phyloP scores from a whole-genome alignment of 345 rosid genomes.

The Geranium rotundifolium region DNA sequence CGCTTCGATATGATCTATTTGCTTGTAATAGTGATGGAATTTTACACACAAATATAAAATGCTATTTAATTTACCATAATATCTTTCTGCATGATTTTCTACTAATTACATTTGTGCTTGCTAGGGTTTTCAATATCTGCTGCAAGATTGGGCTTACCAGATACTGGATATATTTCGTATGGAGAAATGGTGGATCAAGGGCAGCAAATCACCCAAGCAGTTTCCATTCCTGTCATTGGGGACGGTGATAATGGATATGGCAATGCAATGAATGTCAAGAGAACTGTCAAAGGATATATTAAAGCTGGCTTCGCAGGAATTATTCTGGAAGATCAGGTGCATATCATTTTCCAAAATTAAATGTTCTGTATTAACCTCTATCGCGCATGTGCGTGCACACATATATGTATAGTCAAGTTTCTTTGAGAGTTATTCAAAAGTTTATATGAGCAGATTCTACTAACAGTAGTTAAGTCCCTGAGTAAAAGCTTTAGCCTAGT shows the following conservation, averaged over 20 bases:
- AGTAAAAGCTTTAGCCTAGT: neutral
- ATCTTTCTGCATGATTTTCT: neutral
- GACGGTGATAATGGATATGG: conserved; percentile 84
- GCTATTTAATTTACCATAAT: neutral
- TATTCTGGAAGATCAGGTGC: conserved; percentile 77
- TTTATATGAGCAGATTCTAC: neutral
- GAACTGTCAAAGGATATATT: conserved; percentile 73
- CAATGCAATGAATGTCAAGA: conserved; percentile 76
- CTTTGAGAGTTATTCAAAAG: neutral
- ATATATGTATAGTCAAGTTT: neutral
- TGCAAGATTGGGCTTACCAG: conserved; percentile 62
- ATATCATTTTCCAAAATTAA: neutral
- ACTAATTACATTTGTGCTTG: conserved; percentile 2
- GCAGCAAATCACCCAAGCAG: conserved; percentile 59
- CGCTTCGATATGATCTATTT: neutral
- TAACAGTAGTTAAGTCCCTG: too few species aligned
- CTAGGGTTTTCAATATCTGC: conserved; percentile 84
- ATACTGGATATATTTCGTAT: conserved; percentile 60
- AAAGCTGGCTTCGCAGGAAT: conserved; percentile 86
- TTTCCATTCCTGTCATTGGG: conserved; percentile 71
- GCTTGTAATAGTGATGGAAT: neutral
- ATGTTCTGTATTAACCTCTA: too few species aligned
- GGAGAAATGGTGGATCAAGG: conserved; percentile 95
- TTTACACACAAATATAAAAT: neutral
- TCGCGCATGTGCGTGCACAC: too few species aligned